Conservation (phyloP, 2,329 filamentous ascomycete species). For the Coniella lustricola region DNA sequence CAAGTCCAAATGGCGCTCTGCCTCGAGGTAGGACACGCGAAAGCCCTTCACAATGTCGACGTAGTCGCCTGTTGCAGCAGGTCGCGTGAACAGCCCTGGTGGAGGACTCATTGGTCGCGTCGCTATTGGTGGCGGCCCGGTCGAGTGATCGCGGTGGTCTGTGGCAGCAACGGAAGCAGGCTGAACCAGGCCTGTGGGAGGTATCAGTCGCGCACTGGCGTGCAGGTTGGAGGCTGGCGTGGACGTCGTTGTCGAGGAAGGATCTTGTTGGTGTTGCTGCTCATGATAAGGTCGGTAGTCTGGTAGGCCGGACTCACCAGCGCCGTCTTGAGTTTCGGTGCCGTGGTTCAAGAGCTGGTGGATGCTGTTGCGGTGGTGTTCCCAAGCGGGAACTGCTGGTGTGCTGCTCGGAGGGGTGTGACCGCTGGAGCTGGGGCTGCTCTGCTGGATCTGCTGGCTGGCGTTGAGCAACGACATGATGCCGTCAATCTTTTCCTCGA, state of each 20-base stretch:
- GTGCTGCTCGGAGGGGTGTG: conserved; percentile 13
- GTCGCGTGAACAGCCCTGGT: not conserved
- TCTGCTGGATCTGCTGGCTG: conserved; percentile 22
- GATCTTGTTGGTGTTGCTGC: conserved; percentile 3
- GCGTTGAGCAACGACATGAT: conserved; percentile 31
- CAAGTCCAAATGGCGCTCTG: conserved; percentile 24
- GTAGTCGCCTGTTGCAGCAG: not conserved
- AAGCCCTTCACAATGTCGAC: conserved; percentile 31
- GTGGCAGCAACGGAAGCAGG: not conserved
- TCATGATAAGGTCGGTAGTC: too few relatives aligned
- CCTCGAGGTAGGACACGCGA: conserved; percentile 26
- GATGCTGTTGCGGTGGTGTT: conserved; percentile 11
- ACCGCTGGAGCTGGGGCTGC: conserved; percentile 13
- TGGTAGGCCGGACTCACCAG: not conserved
- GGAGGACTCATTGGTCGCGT: not conserved
- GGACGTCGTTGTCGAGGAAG: conserved; percentile 3
- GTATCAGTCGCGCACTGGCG: conserved; percentile 5
- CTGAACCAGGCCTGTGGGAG: conserved; percentile 1
- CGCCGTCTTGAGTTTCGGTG: not conserved
- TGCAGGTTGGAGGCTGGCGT: conserved; percentile 1
- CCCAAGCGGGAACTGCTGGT: not conserved
- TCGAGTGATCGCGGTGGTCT: too few relatives aligned
- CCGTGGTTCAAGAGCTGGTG: conserved; percentile 14
- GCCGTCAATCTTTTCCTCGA: conserved; percentile 34
- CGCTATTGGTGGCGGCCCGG: not conserved